A percentile compares a stretch with the other conserved stretches of the same genome.
These are phyloP conservation scores for Coemansia sp. DNA, from an alignment of 192 early-diverging fungal species.

Conservation along the genomic window DNA sequence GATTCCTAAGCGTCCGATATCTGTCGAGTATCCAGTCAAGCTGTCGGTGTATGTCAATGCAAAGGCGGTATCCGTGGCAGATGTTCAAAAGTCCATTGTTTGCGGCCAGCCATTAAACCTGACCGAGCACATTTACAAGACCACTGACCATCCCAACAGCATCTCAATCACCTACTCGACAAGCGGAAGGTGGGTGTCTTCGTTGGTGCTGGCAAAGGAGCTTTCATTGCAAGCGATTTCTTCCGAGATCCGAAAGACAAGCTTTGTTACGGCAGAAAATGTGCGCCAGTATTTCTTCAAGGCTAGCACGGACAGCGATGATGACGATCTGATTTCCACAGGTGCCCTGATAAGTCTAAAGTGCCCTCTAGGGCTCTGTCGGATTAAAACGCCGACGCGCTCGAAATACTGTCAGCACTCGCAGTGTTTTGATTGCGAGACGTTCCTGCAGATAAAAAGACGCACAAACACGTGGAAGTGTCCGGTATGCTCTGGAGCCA, in stretches of 20 bases:
- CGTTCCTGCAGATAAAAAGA: slow-evolving; percentile 72
- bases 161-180: slow-evolving; percentile 29
- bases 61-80: neutral
- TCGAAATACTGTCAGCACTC: slow-evolving; percentile 68
- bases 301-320: slow-evolving; percentile 50
- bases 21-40: slow-evolving; percentile 6
- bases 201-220: slow-evolving; percentile 21
- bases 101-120: slow-evolving; percentile 21
- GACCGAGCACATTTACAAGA: slow-evolving; percentile 13
- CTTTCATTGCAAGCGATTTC: slow-evolving; percentile 32
- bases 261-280: slow-evolving; percentile 12
- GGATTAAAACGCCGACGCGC: slow-evolving; percentile 65
- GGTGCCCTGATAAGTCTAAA: slow-evolving; percentile 69
- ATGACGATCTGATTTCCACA: slow-evolving; percentile 66
- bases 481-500: slow-evolving; percentile 68
- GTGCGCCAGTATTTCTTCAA: slow-evolving; percentile 47
- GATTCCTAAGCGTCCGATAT: slow-evolving; percentile 22
- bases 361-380: slow-evolving; percentile 69
- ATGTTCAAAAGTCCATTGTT: neutral
- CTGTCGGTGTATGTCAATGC: slow-evolving; percentile 5
- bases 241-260: slow-evolving; percentile 20
- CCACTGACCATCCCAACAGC: slow-evolving; percentile 16
- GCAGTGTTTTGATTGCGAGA: slow-evolving; percentile 82
- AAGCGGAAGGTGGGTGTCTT: slow-evolving; percentile 8
- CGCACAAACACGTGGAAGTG: slow-evolving; percentile 70